These are phyloP conservation scores for Malassezia yamatoensis DNA, from an alignment of 1,284 basidiomycete genomes.

Conservation along the genomic window DNA sequence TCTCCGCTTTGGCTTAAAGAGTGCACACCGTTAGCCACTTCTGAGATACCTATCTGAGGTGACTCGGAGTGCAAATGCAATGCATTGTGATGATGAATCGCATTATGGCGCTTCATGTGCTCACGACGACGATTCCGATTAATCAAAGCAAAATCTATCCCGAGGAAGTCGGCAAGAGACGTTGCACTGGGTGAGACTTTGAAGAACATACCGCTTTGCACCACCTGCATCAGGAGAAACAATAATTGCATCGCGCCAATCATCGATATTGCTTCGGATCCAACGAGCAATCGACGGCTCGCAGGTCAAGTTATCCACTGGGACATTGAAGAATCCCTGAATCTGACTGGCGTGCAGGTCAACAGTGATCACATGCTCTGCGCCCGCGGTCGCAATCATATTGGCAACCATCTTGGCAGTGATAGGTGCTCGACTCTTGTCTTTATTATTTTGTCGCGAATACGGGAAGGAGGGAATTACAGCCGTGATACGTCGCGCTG, in stretches of 20 bases:
- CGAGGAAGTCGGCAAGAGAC: conserved; percentile 85
- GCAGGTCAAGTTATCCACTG: conserved; percentile 68
- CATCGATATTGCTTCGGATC: conserved; percentile 76
- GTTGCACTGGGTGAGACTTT: conserved; percentile 59
- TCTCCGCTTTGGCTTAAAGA: conserved; percentile 48
- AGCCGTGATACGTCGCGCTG: conserved; percentile 88
- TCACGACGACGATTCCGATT: conserved; percentile 63
- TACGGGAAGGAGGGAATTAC: conserved; percentile 98
- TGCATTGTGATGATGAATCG: conserved; percentile 18
- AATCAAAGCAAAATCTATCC: conserved; percentile 91
- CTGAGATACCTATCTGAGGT: conserved; percentile 2
- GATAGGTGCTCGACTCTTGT: conserved; percentile 89
- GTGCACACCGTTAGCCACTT: conserved; percentile 46
- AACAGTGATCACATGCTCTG: conserved; percentile 98
- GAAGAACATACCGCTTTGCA: conserved; percentile 66
- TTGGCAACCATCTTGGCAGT: conserved; percentile 97
- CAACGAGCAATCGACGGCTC: conserved; percentile 44
- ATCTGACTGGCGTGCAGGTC: conserved; percentile 97
- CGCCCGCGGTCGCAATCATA: conserved; percentile 89
- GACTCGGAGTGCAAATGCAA: conserved; percentile 18
- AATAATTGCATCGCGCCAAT: conserved; percentile 80
- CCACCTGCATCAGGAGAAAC: conserved; percentile 96
- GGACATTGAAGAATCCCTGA: conserved; percentile 98
- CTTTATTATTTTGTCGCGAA: conserved; percentile 94
- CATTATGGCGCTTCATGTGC: conserved; percentile 30